Evolutionary conservation across 2,329 filamentous ascomycete species (phyloP).

Genomic region (Apiospora sp.): DNA sequence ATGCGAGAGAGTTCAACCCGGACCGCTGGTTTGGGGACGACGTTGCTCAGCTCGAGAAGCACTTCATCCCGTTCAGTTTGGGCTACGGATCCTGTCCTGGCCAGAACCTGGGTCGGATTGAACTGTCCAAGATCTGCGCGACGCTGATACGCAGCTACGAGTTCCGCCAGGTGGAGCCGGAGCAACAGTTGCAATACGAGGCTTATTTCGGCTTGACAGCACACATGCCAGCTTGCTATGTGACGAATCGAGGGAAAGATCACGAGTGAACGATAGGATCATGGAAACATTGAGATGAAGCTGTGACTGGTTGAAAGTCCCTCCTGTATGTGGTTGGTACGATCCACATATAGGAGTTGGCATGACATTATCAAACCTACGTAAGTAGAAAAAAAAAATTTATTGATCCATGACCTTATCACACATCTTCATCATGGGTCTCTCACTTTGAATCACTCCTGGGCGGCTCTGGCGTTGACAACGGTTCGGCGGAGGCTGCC

Average conservation of each 20-base stretch:
- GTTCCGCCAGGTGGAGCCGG: conserved; percentile 22
- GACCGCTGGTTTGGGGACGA: conserved; percentile 23
- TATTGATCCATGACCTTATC: too few species aligned
- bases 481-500: too few species aligned
- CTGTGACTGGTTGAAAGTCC: too few species aligned
- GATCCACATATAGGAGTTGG: too few species aligned
- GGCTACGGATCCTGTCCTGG: conserved; percentile 24
- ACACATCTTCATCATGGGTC: too few species aligned
- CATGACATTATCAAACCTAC: too few species aligned
- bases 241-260: background rate
- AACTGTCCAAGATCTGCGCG: conserved; percentile 23
- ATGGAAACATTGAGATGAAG: too few species aligned
- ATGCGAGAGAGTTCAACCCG: conserved; percentile 23
- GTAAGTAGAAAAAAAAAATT: too few species aligned
- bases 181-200: conserved; percentile 21
- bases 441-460: too few species aligned
- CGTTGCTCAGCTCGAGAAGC: conserved; percentile 18
- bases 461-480: too few species aligned
- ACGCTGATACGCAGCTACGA: conserved; percentile 22
- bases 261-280: too few species aligned
- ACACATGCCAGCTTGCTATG: background rate
- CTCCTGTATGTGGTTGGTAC: too few species aligned
- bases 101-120: conserved; percentile 26
- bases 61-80: conserved; percentile 24
- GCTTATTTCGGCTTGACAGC: conserved; percentile 23